These are phyloP conservation scores for Colletotrichum melonis DNA, from an alignment of 2,329 filamentous ascomycete genomes.

Conservation along the genomic window DNA sequence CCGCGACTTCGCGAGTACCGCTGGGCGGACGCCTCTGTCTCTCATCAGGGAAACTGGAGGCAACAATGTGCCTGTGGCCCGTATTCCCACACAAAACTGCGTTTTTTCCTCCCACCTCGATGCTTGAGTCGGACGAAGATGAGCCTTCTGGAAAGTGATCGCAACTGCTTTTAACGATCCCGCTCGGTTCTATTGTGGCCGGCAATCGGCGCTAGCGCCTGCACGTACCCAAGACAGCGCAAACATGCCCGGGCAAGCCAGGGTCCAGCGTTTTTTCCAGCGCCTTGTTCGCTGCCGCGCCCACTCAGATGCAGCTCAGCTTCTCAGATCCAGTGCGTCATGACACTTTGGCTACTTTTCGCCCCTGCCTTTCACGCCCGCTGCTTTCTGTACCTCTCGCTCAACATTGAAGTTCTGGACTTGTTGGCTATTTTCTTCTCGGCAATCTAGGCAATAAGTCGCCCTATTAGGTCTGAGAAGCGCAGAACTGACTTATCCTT, in stretches of 20 bases:
- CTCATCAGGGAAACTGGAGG: constrained; percentile 9
- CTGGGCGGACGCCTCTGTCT: constrained; percentile 17
- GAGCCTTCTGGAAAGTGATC: constrained; percentile 20
- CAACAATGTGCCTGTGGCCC: constrained; percentile 17
- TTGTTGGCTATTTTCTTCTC: neutral
- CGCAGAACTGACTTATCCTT: neutral
- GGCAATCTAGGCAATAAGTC: neutral
- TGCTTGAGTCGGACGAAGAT: constrained; percentile 20
- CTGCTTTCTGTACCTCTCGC: neutral
- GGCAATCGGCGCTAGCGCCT: constrained; percentile 31
- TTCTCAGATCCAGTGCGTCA: constrained; percentile 33
- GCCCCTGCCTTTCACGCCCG: constrained; percentile 1
- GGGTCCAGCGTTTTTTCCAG: constrained; percentile 28
- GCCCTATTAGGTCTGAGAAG: neutral
- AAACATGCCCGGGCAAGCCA: constrained; percentile 4
- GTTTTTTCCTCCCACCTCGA: constrained; percentile 10
- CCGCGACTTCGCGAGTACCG: constrained; percentile 20
- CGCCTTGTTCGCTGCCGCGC: constrained; percentile 28
- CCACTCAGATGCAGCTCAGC: constrained; percentile 25
- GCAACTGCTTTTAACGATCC: constrained; percentile 24
- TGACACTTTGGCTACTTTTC: constrained; percentile 20
- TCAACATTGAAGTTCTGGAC: neutral
- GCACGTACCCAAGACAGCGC: constrained; percentile 23
- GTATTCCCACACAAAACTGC: constrained; percentile 29
- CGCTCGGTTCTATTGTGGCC: neutral